Percentiles rank a stretch among this genome's conserved stretches.
phyloP scores from a whole-genome alignment of 2,329 filamentous ascomycete genomes.

The Aspergillus sp. region DNA sequence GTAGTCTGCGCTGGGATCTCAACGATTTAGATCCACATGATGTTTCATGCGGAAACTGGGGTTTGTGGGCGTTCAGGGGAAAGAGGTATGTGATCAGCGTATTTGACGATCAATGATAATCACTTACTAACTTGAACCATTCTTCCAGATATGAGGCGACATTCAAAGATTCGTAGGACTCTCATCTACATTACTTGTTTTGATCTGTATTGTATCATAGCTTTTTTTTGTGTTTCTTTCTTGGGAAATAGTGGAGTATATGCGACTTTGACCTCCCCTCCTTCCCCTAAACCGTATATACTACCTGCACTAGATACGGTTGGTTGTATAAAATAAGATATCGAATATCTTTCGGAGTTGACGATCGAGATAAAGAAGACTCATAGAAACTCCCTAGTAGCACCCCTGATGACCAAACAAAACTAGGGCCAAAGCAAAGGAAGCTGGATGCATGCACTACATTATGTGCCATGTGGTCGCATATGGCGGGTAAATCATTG shows the following conservation, averaged over 20 bases:
- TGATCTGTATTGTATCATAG: neutral
- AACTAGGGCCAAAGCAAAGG: neutral
- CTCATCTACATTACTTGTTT: neutral
- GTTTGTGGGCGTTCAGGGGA: constrained; percentile 92
- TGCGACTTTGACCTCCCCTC: no score
- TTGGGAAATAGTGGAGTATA: no score
- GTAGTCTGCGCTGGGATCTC: constrained; percentile 92
- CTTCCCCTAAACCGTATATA: no score
- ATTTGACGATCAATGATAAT: neutral
- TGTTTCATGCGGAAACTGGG: constrained; percentile 94
- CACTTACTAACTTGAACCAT: constrained; percentile 4
- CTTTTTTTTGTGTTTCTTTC: neutral
- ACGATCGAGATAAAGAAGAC: no score
- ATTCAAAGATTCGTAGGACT: constrained; percentile 20
- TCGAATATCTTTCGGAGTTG: no score
- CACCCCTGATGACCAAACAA: no score
- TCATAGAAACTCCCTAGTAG: no score
- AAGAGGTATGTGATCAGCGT: constrained; percentile 67
- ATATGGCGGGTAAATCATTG: no score
- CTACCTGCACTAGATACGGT: no score
- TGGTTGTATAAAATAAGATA: no score
- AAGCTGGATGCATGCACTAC: no score
- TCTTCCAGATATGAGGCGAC: constrained; percentile 35
- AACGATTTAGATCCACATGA: constrained; percentile 95
- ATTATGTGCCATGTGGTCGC: no score